A percentile compares a stretch with the other conserved stretches of the same genome.
Evolutionary conservation across 345 rosid species (phyloP).

Genomic region (Arabidopsis arenosa): DNA sequence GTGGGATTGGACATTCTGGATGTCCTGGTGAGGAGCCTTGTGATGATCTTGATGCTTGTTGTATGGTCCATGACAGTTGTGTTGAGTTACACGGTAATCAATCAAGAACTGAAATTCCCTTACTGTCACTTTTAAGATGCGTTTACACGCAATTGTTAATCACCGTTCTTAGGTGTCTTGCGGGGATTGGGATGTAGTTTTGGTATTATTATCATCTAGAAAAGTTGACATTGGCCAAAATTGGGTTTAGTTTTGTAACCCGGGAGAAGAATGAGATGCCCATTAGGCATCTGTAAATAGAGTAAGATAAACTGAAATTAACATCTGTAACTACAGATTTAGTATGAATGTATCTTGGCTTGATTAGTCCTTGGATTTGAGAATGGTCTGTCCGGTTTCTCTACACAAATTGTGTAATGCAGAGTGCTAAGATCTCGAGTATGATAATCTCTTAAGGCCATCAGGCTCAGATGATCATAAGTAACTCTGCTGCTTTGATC

Average conservation of each 20-base stretch:
- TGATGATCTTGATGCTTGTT: slow-evolving; percentile 93
- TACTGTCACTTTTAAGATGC: background rate
- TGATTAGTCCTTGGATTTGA: slow-evolving; percentile 4
- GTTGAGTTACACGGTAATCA: slow-evolving; percentile 72
- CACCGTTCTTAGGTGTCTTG: background rate
- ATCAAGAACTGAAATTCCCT: background rate
- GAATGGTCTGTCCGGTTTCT: background rate
- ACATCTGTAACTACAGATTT: background rate
- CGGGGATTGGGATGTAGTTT: background rate
- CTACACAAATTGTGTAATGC: background rate
- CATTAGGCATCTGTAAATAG: slow-evolving; percentile 2
- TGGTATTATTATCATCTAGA: slow-evolving; percentile 3
- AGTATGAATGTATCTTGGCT: background rate
- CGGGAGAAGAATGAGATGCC: background rate
- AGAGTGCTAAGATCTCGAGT: background rate
- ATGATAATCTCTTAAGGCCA: background rate
- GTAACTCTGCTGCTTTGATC: slow-evolving; percentile 2
- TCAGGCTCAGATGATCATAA: background rate
- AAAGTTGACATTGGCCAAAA: background rate
- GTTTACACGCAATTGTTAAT: background rate
- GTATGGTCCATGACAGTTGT: slow-evolving; percentile 86
- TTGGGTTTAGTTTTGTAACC: background rate
- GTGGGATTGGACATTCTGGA: slow-evolving; percentile 89
- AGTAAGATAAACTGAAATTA: background rate
- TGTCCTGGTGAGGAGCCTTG: slow-evolving; percentile 98